Conservation (phyloP, 2,329 filamentous ascomycete species). For the Trichoderma semiorbis region DNA sequence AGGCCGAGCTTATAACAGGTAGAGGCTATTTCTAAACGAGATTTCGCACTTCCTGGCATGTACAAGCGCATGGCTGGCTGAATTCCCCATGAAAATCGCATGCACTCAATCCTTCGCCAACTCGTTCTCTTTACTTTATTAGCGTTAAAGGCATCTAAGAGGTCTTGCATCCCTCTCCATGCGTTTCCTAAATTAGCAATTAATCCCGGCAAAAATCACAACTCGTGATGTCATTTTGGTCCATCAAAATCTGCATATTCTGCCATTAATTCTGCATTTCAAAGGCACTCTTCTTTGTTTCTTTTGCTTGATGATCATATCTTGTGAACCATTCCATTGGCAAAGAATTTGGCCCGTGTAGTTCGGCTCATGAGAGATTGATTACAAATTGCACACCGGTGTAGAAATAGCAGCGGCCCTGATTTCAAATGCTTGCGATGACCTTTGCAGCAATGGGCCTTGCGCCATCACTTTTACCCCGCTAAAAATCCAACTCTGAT, state of each 20-base stretch:
- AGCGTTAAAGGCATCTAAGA: background rate
- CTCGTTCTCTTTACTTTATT: background rate
- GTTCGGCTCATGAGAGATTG: background rate
- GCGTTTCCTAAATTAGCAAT: background rate
- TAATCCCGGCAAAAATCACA: background rate
- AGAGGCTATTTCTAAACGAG: background rate
- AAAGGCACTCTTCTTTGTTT: background rate
- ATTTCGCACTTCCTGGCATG: background rate
- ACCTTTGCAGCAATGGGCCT: background rate
- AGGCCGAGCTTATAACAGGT: background rate
- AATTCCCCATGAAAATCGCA: background rate
- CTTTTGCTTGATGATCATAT: background rate
- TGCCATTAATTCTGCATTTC: background rate
- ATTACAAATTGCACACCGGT: background rate
- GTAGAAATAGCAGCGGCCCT: constrained; percentile 1
- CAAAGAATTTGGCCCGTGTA: background rate
- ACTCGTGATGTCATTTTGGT: background rate
- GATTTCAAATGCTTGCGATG: constrained; percentile 15
- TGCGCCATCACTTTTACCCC: constrained; percentile 20
- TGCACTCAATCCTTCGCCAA: background rate
- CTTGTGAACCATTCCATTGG: background rate
- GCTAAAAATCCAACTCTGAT: constrained; percentile 17
- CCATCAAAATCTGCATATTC: background rate
- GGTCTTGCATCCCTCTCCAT: background rate
- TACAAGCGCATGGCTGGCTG: background rate